Evolutionary conservation across 192 early-diverging fungal species (phyloP).

Genomic region (Dissophora globulifera): DNA sequence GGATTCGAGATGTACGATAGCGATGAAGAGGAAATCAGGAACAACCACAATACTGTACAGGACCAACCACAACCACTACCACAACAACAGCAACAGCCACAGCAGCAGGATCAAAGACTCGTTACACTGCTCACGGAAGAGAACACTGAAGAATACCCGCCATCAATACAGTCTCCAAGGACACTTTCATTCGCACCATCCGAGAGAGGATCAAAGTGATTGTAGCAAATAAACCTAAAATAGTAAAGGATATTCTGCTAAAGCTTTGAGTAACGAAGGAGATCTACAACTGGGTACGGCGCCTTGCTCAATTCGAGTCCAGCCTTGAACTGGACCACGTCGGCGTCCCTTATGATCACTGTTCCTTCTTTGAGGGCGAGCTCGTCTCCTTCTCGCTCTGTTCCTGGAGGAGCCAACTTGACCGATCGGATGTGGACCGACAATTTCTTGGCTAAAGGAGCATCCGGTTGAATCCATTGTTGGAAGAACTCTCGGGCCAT

Average conservation of each 20-base stretch:
- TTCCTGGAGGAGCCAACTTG: too few relatives aligned
- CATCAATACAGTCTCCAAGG: conserved; percentile 17
- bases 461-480: conserved; percentile 8
- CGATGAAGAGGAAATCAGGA: conserved; percentile 32
- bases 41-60: not conserved
- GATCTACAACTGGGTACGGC: too few relatives aligned
- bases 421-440: conserved; percentile 57
- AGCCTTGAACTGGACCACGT: too few relatives aligned
- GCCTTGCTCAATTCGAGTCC: too few relatives aligned
- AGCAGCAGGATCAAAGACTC: conserved; percentile 16
- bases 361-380: too few relatives aligned
- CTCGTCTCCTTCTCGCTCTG: too few relatives aligned
- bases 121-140: conserved; percentile 3
- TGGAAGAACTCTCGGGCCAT: conserved; percentile 16
- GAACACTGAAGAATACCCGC: not conserved
- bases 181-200: conserved; percentile 24
- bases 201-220: conserved; percentile 10
- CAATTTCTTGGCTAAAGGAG: conserved; percentile 18
- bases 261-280: too few relatives aligned
- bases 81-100: conserved; percentile 4
- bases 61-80: not conserved
- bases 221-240: too few relatives aligned
- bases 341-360: too few relatives aligned
- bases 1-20: conserved; percentile 52
- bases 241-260: too few relatives aligned